Conservation (phyloP, 1,284 basidiomycete genomes). For the Heterobasidion occidentale region DNA sequence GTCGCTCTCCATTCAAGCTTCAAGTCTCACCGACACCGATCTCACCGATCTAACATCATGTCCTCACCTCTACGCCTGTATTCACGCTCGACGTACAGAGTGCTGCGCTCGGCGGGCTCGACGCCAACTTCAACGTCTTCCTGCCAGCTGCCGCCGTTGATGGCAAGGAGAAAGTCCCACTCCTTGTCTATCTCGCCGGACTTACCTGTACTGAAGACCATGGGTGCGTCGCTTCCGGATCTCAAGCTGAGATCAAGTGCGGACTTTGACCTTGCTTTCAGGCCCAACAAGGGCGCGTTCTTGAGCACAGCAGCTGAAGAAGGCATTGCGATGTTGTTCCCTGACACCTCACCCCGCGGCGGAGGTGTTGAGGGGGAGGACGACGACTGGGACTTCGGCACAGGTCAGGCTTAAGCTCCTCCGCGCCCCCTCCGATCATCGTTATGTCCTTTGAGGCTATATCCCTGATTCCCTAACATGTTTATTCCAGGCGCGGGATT, state of each 20-base stretch:
- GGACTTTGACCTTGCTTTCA: conserved; percentile 28
- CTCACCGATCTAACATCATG: too few species aligned
- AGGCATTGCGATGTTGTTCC: conserved; percentile 89
- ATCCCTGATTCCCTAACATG: not conserved
- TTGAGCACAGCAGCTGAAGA: conserved; percentile 73
- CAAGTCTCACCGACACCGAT: too few species aligned
- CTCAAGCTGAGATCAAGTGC: not conserved
- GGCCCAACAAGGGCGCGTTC: conserved; percentile 82
- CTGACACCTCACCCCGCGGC: conserved; percentile 93
- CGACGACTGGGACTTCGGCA: conserved; percentile 89
- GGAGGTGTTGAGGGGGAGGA: conserved; percentile 88
- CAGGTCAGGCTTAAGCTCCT: conserved; percentile 30
- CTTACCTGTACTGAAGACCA: conserved; percentile 96
- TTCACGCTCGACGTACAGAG: conserved; percentile 31
- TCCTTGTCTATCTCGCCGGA: conserved; percentile 89
- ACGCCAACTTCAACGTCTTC: conserved; percentile 87
- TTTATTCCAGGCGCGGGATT: conserved; percentile 72
- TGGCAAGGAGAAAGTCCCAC: conserved; percentile 70
- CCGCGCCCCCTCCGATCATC: not conserved
- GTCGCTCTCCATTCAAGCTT: too few species aligned
- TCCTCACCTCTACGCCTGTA: too few species aligned
- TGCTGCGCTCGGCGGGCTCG: conserved; percentile 68
- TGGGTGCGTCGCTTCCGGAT: conserved; percentile 42
- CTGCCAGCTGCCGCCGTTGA: conserved; percentile 59
- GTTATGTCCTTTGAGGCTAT: not conserved